Conservation (phyloP, 1,284 basidiomycete genomes). For the Coniferiporia weirii region DNA sequence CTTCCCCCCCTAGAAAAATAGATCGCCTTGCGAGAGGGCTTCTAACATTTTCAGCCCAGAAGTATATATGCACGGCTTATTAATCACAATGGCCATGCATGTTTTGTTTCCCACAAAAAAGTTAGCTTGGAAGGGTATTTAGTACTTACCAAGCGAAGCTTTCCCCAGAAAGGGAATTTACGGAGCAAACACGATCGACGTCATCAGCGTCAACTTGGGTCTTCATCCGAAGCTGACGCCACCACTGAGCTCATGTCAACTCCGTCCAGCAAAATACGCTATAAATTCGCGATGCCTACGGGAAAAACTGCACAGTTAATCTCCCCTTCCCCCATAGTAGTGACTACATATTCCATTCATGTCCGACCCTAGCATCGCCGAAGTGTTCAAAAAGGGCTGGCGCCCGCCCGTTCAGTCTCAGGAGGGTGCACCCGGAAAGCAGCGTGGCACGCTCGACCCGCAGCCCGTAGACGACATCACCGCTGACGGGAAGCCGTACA, state of each 20-base stretch:
- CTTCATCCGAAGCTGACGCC: neutral
- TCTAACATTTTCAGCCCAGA: no score
- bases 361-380: neutral
- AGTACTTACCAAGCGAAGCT: no score
- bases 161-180: no score
- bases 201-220: neutral
- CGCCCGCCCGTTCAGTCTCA: slow-evolving; percentile 15
- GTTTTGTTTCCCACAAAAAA: no score
- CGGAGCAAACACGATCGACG: neutral
- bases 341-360: no score
- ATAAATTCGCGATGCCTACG: no score
- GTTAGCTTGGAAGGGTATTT: no score
- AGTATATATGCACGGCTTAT: no score
- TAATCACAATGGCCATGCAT: no score
- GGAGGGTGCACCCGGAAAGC: slow-evolving; percentile 11
- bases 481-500: slow-evolving; percentile 42
- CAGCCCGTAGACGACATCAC: slow-evolving; percentile 44
- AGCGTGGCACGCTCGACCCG: slow-evolving; percentile 28
- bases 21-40: no score
- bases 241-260: neutral
- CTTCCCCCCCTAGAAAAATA: no score
- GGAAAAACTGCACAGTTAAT: neutral
- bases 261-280: neutral
- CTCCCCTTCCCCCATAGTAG: neutral
- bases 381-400: slow-evolving; percentile 19